Base-by-base conservation (phyloP, 192 early-diverging fungal genomes). In the Kappamyces sp. region DNA sequence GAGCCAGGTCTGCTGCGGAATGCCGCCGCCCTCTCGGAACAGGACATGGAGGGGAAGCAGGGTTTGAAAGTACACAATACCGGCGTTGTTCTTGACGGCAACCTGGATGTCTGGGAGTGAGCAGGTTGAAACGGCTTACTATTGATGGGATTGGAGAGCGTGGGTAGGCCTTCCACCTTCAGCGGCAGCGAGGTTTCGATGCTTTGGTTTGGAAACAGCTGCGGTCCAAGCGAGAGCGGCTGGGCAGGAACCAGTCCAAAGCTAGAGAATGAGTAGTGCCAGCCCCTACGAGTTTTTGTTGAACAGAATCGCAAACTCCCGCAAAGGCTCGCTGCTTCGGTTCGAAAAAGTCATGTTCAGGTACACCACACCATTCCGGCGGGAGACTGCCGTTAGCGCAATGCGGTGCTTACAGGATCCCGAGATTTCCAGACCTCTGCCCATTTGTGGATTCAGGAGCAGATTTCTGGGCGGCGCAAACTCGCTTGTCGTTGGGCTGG, bases 231-330 rank as follows among this genome's bases (percentile, higher is more conserved):
- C 12, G 66, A 62, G 3, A 88, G 70, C 3, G 74, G 61, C 5
- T 68, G 42, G 12, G 67, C 66, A 13, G 86, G 82, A 53, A 67
- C 66, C 2, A 90, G 46, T 3, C 83, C 83, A 48, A 75, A 88
- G 4, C 79, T 86, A 49, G 2, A 44, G 49, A 10, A 12, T n/a
- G 47, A 1, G 13, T 40, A 63, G 36, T 15, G 40, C 57, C 6
- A 32, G 13, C 12, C 37, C 60, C 64, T 61, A 79, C 77, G 42
- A 68, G 72, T 90, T 90, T 61, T 86, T 86, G 79, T 90, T 90
- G 73, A 90, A 87, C 61, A 86, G 83, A 23, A 90, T 86, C 0
- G 85, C 88, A 73, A 85, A 83, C 62, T 84, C 81, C 15, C 66
- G 64, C 40, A 90, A 63, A 1, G 82, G 39, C 41, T 71, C 62